These are phyloP conservation scores for Coniella lustricola DNA, from an alignment of 2,329 filamentous ascomycete species.

Conservation along the genomic window DNA sequence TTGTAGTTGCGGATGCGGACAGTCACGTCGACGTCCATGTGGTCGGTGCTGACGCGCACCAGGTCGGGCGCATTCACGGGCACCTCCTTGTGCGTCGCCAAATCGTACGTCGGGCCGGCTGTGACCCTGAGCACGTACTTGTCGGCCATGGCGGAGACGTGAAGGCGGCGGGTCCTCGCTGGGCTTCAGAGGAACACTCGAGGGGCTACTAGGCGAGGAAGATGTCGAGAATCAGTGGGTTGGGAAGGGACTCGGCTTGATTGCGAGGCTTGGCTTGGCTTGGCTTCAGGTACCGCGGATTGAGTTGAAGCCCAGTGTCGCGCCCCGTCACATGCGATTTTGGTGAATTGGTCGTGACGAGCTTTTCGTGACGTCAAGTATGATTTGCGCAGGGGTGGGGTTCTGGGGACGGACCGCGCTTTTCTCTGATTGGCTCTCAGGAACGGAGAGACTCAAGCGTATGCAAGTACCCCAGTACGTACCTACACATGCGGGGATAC, in stretches of 20 bases:
- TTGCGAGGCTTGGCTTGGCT: too few relatives aligned
- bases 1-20: slow-evolving; percentile 63
- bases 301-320: neutral
- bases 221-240: too few relatives aligned
- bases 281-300: neutral
- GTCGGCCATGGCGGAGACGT: slow-evolving; percentile 44
- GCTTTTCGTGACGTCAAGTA: slow-evolving; percentile 12
- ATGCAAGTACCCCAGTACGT: too few relatives aligned
- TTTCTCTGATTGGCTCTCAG: slow-evolving; percentile 1
- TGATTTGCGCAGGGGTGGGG: neutral
- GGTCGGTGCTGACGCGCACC: slow-evolving; percentile 54
- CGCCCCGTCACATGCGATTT: neutral
- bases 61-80: slow-evolving; percentile 65
- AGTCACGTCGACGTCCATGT: slow-evolving; percentile 61
- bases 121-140: slow-evolving; percentile 78
- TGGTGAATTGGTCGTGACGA: neutral
- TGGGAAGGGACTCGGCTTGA: too few relatives aligned
- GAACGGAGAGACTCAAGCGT: too few relatives aligned
- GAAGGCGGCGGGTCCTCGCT: too few relatives aligned
- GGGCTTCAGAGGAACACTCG: too few relatives aligned
- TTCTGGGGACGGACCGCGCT: neutral
- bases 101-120: slow-evolving; percentile 70
- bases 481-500: too few relatives aligned
- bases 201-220: too few relatives aligned
- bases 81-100: slow-evolving; percentile 63